Conservation (phyloP, 805 yeast genomes). For the Wickerhamiella sergipiensis region DNA sequence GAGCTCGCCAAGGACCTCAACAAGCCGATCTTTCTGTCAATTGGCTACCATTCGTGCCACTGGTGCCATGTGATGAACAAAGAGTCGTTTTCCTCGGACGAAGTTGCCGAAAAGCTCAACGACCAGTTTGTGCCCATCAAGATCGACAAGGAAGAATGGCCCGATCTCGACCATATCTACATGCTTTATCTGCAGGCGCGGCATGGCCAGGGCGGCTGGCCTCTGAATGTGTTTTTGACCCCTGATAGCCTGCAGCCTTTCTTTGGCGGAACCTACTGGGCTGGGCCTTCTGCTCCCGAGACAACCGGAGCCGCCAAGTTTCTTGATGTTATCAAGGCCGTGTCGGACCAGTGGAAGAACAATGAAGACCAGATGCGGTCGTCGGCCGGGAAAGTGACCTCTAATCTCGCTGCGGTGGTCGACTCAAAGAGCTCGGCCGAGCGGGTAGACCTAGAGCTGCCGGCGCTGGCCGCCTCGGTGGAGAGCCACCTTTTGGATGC, state of each 20-base stretch:
- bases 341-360: slow-evolving; percentile 21
- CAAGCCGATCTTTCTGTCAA: slow-evolving; percentile 26
- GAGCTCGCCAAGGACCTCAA: slow-evolving; percentile 20
- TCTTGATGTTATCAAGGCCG: slow-evolving; percentile 21
- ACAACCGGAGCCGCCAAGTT: slow-evolving; percentile 14
- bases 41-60: slow-evolving; percentile 28
- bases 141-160: slow-evolving; percentile 28
- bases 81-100: slow-evolving; percentile 20
- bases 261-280: slow-evolving; percentile 28
- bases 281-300: slow-evolving; percentile 20
- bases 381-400: slow-evolving; percentile 18
- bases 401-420: slow-evolving; percentile 16
- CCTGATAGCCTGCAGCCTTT: slow-evolving; percentile 25
- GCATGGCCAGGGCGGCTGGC: slow-evolving; percentile 29
- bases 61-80: slow-evolving; percentile 29
- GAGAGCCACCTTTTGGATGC: slow-evolving; percentile 17
- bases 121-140: slow-evolving; percentile 25
- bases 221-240: slow-evolving; percentile 26
- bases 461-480: slow-evolving; percentile 13
- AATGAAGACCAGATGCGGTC: slow-evolving; percentile 19
- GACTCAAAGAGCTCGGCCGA: slow-evolving; percentile 15
- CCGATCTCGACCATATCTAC: slow-evolving; percentile 28
- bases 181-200: slow-evolving; percentile 27
- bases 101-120: slow-evolving; percentile 22
- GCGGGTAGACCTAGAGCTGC: slow-evolving; percentile 7